A percentile compares a stretch with the other conserved stretches of the same genome.
Evolutionary conservation across 192 early-diverging fungal genomes (phyloP).

Genomic region (Spizellomyces punctatus): DNA sequence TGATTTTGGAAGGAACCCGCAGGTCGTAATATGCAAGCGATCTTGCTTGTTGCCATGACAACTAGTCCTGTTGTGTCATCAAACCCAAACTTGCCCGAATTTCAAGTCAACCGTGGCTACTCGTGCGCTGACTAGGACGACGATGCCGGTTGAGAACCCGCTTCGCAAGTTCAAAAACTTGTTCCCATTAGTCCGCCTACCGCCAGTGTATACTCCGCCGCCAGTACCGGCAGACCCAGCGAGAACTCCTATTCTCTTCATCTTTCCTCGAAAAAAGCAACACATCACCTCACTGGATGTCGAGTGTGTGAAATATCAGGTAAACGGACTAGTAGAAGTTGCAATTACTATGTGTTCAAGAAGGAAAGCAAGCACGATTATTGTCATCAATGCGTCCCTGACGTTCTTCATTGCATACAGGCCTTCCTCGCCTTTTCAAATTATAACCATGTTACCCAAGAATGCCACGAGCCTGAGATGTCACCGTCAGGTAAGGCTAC

Average conservation of each 20-base stretch:
- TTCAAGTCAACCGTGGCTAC: no score
- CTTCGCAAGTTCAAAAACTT: background rate
- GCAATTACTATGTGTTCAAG: background rate
- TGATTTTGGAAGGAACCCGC: no score
- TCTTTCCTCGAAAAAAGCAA: conserved; percentile 49
- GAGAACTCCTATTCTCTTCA: conserved; percentile 45
- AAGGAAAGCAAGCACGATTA: background rate
- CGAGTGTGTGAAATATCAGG: conserved; percentile 56
- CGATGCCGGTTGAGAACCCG: no score
- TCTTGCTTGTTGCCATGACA: no score
- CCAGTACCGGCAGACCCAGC: conserved; percentile 19
- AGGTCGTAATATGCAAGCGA: no score
- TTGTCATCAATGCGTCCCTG: background rate
- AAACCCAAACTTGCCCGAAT: no score
- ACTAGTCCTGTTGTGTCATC: no score
- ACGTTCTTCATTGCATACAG: conserved; percentile 30
- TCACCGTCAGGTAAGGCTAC: conserved; percentile 55
- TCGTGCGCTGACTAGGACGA: no score
- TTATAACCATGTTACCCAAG: conserved; percentile 43
- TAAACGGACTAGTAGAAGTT: conserved; percentile 10
- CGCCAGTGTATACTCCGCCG: conserved; percentile 34
- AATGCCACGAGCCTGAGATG: conserved; percentile 55
- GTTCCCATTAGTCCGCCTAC: conserved; percentile 47
- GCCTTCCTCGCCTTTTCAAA: conserved; percentile 51
- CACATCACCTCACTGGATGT: conserved; percentile 49